Percentiles rank a stretch among this genome's conserved stretches.
phyloP scores from a whole-genome alignment of 2,329 filamentous ascomycete species.

The Uncinocarpus reesii region DNA sequence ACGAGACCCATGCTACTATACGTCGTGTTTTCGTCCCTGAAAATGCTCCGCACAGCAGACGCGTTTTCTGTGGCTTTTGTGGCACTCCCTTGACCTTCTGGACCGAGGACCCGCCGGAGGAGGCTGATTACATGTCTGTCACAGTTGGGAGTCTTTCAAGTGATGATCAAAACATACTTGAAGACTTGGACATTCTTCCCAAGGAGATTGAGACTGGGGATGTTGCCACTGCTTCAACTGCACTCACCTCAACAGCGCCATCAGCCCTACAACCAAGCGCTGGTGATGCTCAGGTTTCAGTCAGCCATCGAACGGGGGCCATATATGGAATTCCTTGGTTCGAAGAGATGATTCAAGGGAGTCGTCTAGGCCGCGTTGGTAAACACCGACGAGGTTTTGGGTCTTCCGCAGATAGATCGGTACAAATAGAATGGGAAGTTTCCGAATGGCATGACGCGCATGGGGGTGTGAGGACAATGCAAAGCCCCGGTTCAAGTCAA shows the following conservation, averaged over 20 bases:
- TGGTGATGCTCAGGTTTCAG: constrained; percentile 22
- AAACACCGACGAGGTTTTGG: constrained; percentile 49
- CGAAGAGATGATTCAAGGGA: constrained; percentile 68
- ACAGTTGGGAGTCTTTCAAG: constrained; percentile 66
- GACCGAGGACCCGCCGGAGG: constrained; percentile 60
- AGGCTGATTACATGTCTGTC: constrained; percentile 69
- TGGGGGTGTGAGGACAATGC: not conserved
- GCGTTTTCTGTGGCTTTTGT: constrained; percentile 85
- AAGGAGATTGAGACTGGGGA: constrained; percentile 29
- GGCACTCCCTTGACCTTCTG: constrained; percentile 77
- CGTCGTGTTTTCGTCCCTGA: constrained; percentile 56
- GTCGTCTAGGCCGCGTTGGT: constrained; percentile 57
- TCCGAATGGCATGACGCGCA: constrained; percentile 56
- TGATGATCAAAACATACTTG: constrained; percentile 61
- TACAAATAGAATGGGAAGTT: constrained; percentile 72
- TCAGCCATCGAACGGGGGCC: constrained; percentile 30
- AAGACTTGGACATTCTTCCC: constrained; percentile 64
- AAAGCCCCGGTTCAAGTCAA: constrained; percentile 1
- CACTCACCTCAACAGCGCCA: constrained; percentile 10
- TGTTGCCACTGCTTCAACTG: not conserved
- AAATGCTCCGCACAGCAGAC: constrained; percentile 49
- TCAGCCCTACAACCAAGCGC: constrained; percentile 12
- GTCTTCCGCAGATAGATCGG: constrained; percentile 52
- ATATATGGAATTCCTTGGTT: constrained; percentile 69
- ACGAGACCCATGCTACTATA: constrained; percentile 61